Base-by-base conservation (phyloP, 371 early-diverging fungal species). In the Amoeboaphelidium occidentale region DNA sequence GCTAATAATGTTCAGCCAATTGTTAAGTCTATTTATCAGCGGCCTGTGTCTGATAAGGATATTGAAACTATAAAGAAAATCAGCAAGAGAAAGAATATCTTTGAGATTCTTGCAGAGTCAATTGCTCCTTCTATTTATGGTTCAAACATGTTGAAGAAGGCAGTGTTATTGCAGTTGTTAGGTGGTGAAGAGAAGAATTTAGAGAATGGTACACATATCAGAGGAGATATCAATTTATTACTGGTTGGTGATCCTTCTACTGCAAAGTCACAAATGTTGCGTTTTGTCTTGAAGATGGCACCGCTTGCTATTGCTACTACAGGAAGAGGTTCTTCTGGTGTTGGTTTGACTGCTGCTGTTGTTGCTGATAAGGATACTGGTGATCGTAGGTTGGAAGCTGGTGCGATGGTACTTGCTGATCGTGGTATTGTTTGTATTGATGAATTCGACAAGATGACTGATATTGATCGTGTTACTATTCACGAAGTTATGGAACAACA, bases 401-500 rank as follows among this genome's bases (percentile, higher is more conserved):
- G 99, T 58, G 99, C 99, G 1, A 94, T 98, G 93, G 98, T 98
- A 25, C 67, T 98, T 49, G 98, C 94, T 14, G 99, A 99, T 58
- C 76, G 91, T 26, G 98, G 98, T 47, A 78, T 98, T 23, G 93
- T 92, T 14, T 97, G 97, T 66, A 98, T 99, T 58, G 99, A 99
- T 71, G 99, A 99, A 68, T 98, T 99, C 70, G 99, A 99, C 71
- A 99, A 99, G 65, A 99, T 99, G 98, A 79, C 78, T 49, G 97
- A 97, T 53, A 71, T 77, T 24, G 99, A 99, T 64, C 77, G 98
- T 55, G 96, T 94, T 1, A 97, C 98, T 2, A 97, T 99, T 63
- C 99, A 99, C 70, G 99, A 99, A 78, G 99, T 97, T 2, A 99
- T 99, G 99, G 99, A 99, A 70, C 99, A 99, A 69, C 98, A 98